A percentile compares a stretch with the other conserved stretches of the same genome.
Evolutionary conservation across 73 alveolate species (phyloP).

Genomic region (Paramecium primaurelia): DNA sequence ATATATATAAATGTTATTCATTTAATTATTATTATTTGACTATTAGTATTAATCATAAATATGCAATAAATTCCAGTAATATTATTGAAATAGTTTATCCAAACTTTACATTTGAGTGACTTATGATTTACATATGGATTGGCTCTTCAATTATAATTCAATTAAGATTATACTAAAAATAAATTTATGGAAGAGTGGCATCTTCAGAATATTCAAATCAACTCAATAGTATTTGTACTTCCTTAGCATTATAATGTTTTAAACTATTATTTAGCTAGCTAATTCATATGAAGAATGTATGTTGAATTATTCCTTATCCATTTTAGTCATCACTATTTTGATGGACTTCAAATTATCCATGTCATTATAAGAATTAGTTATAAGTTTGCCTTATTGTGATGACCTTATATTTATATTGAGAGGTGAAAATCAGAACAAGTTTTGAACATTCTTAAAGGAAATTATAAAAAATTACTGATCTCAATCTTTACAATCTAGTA

Average conservation of each 20-base stretch:
- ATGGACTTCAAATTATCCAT: not conserved
- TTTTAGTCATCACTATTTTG: slow-evolving; percentile 1
- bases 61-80: not conserved
- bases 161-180: slow-evolving; percentile 30
- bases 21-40: not conserved
- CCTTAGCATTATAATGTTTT: slow-evolving; percentile 30
- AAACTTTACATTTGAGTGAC: not conserved
- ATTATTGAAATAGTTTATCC: not conserved
- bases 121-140: slow-evolving; percentile 53
- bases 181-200: slow-evolving; percentile 52
- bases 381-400: slow-evolving; percentile 36
- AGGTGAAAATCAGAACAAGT: slow-evolving; percentile 50
- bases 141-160: slow-evolving; percentile 34
- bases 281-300: not conserved
- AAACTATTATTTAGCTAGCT: slow-evolving; percentile 36
- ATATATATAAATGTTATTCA: not conserved
- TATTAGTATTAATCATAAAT: not conserved
- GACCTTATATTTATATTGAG: slow-evolving; percentile 48
- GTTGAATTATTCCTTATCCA: slow-evolving; percentile 47
- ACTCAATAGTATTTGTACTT: not conserved
- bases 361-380: slow-evolving; percentile 9
- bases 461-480: slow-evolving; percentile 3
- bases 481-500: not conserved
- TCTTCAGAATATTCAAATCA: not conserved
- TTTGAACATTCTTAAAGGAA: slow-evolving; percentile 47